A percentile compares a stretch with the other conserved stretches of the same genome.
These are phyloP conservation scores for Mucor ambiguus DNA, from an alignment of 371 early-diverging fungal species.

Conservation along the genomic window DNA sequence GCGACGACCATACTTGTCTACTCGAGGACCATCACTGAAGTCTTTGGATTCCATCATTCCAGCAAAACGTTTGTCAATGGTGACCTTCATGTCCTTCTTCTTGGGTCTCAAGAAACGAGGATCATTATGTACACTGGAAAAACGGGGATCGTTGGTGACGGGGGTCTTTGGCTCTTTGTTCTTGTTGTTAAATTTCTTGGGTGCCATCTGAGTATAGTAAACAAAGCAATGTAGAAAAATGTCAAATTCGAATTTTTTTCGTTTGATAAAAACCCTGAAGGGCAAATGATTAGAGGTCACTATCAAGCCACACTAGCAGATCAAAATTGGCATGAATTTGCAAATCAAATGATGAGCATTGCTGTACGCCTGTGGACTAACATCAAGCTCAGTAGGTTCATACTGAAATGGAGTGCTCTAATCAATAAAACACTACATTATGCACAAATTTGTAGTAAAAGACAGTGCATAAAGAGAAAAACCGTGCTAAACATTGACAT, in stretches of 20 bases:
- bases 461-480: neutral
- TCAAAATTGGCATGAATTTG: neutral
- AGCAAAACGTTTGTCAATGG: constrained; percentile 89
- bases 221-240: constrained; percentile 5
- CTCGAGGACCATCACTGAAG: constrained; percentile 72
- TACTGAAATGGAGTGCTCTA: neutral
- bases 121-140: constrained; percentile 82
- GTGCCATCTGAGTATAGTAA: constrained; percentile 12
- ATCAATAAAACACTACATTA: neutral
- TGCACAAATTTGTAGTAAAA: neutral
- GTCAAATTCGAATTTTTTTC: constrained; percentile 3
- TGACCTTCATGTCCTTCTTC: constrained; percentile 81
- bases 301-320: constrained; percentile 9
- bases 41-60: constrained; percentile 80
- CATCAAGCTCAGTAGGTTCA: neutral
- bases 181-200: constrained; percentile 18
- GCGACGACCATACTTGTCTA: constrained; percentile 90
- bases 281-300: constrained; percentile 6
- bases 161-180: constrained; percentile 24
- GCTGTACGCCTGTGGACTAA: neutral
- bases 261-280: neutral
- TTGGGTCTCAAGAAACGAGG: constrained; percentile 86
- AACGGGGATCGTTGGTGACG: constrained; percentile 79
- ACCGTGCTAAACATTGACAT: neutral
- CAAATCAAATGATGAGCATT: neutral